Base-by-base conservation (phyloP, 345 rosid species). In the Populus tremula region DNA sequence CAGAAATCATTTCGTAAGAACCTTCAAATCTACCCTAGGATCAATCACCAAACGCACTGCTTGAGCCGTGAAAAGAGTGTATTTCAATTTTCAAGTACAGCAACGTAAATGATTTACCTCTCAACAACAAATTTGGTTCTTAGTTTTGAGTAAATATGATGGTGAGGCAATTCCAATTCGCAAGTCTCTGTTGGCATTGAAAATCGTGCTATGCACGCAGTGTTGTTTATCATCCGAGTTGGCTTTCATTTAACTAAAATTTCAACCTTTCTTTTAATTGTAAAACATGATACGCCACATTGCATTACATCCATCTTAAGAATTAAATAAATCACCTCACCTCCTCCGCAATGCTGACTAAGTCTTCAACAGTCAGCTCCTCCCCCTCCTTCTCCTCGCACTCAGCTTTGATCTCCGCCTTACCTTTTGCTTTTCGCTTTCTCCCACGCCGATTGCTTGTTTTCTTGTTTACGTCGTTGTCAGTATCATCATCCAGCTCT, bases 261-360 rank as follows among this genome's bases (percentile, higher is more conserved):
- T 49, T 25, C 35, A 59, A 79, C 1, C 12, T 47, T 71, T 33
- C 5, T 41, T 2, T 3, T 21, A 21, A 5, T 33, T 54, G 25
- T 18, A 21, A 20, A 17, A 20, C 29, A 33, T 35, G 23, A 11
- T 7, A 35, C 6, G 36, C 9, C n/a, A 59, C 59, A 18, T 53
- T 18, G 59, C 9, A 53, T 53, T 53, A 13, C 18, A 18, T 20
- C 31, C 21, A 14, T 76, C 49, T 8, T 16, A 29, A 38, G 67
- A 6, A 66, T 17, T 25, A 8, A 63, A 76, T 29, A 7, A 53
- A 53, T 53, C 10, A 53, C 23, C 59, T 79, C 35, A 87, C 91
- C 91, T 88, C 90, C 63, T 82, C 70, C 23, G 91, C 91, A 71
- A 90, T 86, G 84, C 81, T 84, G 56, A 88, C 35, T 16, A 90